Base-by-base conservation (phyloP, 345 rosid species). In the Eucalyptus marginata region DNA sequence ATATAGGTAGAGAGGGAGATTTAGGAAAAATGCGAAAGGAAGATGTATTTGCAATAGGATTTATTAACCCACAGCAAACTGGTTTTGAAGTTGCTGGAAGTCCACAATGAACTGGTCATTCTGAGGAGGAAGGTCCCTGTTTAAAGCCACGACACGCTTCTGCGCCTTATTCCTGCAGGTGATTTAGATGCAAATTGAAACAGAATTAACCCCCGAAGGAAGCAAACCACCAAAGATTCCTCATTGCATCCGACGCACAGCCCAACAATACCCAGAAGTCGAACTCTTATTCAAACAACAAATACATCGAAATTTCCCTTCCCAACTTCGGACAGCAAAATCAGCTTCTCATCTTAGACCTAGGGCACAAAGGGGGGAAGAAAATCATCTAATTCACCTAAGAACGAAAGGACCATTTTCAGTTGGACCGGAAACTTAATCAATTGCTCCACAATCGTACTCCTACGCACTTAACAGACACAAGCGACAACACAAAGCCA, bases 91-190 rank as follows among this genome's bases (percentile, higher is more conserved):
- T 89, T 96, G 97, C 93, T 98, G 95, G 91, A 98, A 97, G 93
- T 98, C 98, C 54, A 92, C 54, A 86, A 96, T 92, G 93, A 98
- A 98, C 90, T 97, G 99, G 89, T 97, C 99, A 89, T 98, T 98
- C 88, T 92, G 93, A 85, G 99, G 99, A 59, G 99, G 99, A 36
- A 97, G 93, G 88, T 96, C 99, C 93, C 96, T 93, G 86, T 96
- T 96, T 7, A 94, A 90, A 89, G 99, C 98, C 62, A 94, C 94
- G 46, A 98, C 96, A 84, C 99, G 99, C 94, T 96, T 97, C 90
- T 96, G 98, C 3, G 97, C 90, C 93, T 95, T 97, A 94, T 96
- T 97, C 93, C 99, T 98, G 93, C 50, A 56, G 76, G 66, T 44
- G 40, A 86, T 49, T 68, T 47, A 12, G 87, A 79, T 84, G 49